Base-by-base conservation (phyloP, 179 eudicot genomes). In the Spinacia oleracea region DNA sequence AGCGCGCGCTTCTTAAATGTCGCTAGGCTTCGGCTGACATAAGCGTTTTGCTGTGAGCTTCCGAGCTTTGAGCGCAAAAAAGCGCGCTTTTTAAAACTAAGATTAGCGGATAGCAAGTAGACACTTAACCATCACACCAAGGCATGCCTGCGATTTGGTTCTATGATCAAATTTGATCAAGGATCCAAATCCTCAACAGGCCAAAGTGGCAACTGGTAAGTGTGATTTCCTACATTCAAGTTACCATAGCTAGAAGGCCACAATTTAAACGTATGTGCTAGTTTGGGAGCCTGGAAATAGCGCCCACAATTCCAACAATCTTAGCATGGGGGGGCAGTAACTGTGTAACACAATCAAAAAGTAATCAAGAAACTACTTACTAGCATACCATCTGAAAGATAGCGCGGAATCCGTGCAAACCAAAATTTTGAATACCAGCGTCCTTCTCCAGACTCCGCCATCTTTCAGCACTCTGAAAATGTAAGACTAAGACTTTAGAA, bases 371-470 rank as follows among this genome's bases (percentile, higher is more conserved):
- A 60, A 53, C 67, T 35, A 77, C 45, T 40, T 0, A 31, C 0
- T 42, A 46, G 46, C 81, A 59, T 88, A 94, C 98, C 96, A 94
- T 89, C 86, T 94, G 98, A 82, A 94, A 92, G 82, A 88, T 91
- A 82, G 98, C 98, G 70, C 98, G 93, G 79, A 89, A 91, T 73
- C 91, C 90, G 89, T 92, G 98, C 87, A 92, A 78, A 82, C 91
- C 92, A 84, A 94, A 94, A 84, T 94, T 94, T 51, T 92, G 93
- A 76, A 91, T 81, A 76, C 93, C 90, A 65, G 90, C 97, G 64
- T 86, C 91, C 81, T 86, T 83, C 78, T 83, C 89, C 81, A 92
- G 77, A 63, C 70, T 82, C 78, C 77, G 85, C 98, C 98, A 94
- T 84, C 98, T 86, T 68, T 89, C 98, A 72, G 98, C 96, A 88